A percentile compares a stretch with the other conserved stretches of the same genome.
phyloP scores from a whole-genome alignment of 2,329 filamentous ascomycete species.

The Juglanconis sp. region DNA sequence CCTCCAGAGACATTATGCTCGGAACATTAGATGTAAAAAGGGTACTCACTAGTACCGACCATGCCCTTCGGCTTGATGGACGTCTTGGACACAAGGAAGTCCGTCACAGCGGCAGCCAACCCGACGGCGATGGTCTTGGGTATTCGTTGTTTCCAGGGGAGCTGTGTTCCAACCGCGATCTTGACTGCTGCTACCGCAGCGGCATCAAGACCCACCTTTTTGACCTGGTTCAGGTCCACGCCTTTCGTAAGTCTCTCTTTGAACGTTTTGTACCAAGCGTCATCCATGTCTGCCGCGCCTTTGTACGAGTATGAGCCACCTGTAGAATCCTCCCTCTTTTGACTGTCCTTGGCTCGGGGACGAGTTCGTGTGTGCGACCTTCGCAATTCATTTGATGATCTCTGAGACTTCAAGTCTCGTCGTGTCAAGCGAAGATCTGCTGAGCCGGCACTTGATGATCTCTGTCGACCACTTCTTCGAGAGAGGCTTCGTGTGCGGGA shows the following conservation, averaged over 20 bases:
- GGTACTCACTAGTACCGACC: slow-evolving; percentile 5
- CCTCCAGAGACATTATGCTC: no score
- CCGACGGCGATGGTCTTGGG: slow-evolving; percentile 13
- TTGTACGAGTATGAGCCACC: not conserved
- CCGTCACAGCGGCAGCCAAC: slow-evolving; percentile 13
- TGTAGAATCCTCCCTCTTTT: not conserved
- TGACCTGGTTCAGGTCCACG: slow-evolving; percentile 12
- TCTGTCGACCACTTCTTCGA: not conserved
- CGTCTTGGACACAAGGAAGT: slow-evolving; percentile 15
- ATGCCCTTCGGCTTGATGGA: slow-evolving; percentile 13
- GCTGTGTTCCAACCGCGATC: slow-evolving; percentile 15
- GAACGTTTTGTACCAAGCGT: slow-evolving; percentile 12
- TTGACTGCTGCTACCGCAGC: slow-evolving; percentile 17
- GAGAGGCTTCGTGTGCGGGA: not conserved
- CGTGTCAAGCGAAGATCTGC: not conserved
- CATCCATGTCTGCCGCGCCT: slow-evolving; percentile 10
- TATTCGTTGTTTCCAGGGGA: slow-evolving; percentile 17
- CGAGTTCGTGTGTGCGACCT: not conserved
- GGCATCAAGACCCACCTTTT: slow-evolving; percentile 14
- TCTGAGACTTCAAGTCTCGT: not conserved
- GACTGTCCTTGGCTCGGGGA: not conserved
- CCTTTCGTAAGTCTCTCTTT: slow-evolving; percentile 10
- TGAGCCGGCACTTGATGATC: not conserved
- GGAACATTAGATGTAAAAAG: not conserved
- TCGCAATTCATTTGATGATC: not conserved